phyloP scores from a whole-genome alignment of 805 yeast genomes.

The Hanseniaspora lindneri region DNA sequence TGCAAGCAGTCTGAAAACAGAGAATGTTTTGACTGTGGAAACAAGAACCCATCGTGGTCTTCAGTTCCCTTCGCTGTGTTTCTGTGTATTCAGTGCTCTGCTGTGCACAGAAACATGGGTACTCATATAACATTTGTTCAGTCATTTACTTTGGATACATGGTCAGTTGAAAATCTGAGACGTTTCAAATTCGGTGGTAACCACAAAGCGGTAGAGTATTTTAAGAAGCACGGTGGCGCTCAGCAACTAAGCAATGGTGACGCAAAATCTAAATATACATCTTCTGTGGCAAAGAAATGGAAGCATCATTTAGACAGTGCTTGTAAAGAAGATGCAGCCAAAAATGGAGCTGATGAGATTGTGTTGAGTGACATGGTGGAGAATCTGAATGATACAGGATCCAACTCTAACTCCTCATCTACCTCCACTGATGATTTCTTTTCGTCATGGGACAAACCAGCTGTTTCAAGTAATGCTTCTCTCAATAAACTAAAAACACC shows the following conservation, averaged over 20 bases:
- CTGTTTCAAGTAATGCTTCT: constrained; percentile 29
- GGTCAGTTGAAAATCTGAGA: constrained; percentile 84
- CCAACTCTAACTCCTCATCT: constrained; percentile 27
- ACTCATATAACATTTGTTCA: constrained; percentile 93
- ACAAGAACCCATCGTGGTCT: constrained; percentile 96
- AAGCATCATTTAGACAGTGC: constrained; percentile 65
- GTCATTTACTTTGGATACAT: constrained; percentile 81
- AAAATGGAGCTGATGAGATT: constrained; percentile 58
- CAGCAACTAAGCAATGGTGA: constrained; percentile 46
- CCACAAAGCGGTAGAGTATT: constrained; percentile 70
- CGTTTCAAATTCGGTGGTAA: constrained; percentile 92
- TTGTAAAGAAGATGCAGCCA: constrained; percentile 49
- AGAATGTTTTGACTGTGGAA: constrained; percentile 84
- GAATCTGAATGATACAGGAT: constrained; percentile 23
- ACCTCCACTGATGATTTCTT: constrained; percentile 73
- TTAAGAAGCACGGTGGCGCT: constrained; percentile 75
- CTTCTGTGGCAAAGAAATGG: constrained; percentile 68
- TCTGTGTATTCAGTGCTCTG: constrained; percentile 87
- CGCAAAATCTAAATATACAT: constrained; percentile 67
- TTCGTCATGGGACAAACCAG: constrained; percentile 81
- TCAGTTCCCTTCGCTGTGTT: constrained; percentile 92
- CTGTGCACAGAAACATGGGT: constrained; percentile 90
- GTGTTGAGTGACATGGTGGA: constrained; percentile 34
- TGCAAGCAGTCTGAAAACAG: constrained; percentile 49
- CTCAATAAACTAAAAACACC: constrained; percentile 20